phyloP scores from a whole-genome alignment of 2,329 filamentous ascomycete species.

The Fusarium subglutinans region DNA sequence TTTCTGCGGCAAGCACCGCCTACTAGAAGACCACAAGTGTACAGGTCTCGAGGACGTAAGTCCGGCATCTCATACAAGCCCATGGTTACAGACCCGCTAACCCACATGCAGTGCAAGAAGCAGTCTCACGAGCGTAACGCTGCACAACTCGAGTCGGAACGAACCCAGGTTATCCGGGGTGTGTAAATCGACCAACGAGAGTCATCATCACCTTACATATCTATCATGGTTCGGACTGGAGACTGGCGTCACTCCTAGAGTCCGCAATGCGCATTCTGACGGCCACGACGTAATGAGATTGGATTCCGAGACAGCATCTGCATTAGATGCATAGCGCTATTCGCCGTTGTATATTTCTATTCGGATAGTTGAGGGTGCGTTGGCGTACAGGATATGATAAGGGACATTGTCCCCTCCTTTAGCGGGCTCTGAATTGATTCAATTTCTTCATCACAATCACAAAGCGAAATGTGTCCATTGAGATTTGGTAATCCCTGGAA shows the following conservation, averaged over 20 bases:
- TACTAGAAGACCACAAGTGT: constrained; percentile 95
- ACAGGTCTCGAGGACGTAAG: constrained; percentile 87
- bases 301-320: constrained; percentile 30
- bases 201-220: not conserved
- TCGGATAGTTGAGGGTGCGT: constrained; percentile 35
- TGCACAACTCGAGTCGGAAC: constrained; percentile 89
- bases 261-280: constrained; percentile 24
- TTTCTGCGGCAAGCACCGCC: constrained; percentile 93
- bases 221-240: constrained; percentile 12
- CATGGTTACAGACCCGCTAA: not conserved
- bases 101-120: constrained; percentile 79
- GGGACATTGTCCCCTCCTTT: constrained; percentile 26
- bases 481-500: not conserved
- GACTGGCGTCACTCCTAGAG: constrained; percentile 32
- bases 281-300: constrained; percentile 43
- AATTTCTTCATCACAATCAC: constrained; percentile 22
- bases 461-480: not conserved
- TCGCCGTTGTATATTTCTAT: constrained; percentile 39
- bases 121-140: constrained; percentile 95
- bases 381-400: constrained; percentile 41
- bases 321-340: constrained; percentile 33
- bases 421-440: constrained; percentile 38
- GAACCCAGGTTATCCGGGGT: constrained; percentile 93
- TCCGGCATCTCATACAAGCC: constrained; percentile 7
- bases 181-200: constrained; percentile 62